Percentiles rank a stretch among this genome's conserved stretches.
These are phyloP conservation scores for Kalmanozyma brasiliensis DNA, from an alignment of 1,284 basidiomycete species.

Conservation along the genomic window DNA sequence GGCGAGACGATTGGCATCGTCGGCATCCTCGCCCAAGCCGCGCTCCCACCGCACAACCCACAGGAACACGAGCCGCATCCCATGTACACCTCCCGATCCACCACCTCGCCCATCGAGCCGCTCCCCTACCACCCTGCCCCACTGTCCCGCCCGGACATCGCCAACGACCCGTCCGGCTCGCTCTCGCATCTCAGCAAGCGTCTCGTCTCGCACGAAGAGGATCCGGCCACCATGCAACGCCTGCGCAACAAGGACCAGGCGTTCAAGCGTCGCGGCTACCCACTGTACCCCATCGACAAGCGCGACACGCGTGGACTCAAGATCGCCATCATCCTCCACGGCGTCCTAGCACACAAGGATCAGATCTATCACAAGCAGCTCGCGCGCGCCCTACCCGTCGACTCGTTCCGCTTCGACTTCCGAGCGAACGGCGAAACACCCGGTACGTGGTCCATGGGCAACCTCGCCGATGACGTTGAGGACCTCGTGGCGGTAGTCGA, in stretches of 20 bases:
- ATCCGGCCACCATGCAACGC: constrained; percentile 23
- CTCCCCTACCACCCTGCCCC: neutral
- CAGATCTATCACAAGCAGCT: constrained; percentile 83
- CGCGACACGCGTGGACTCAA: constrained; percentile 37
- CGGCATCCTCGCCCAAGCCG: constrained; percentile 45
- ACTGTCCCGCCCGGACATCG: constrained; percentile 13
- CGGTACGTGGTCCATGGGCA: constrained; percentile 40
- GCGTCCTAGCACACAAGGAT: constrained; percentile 70
- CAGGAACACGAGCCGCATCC: constrained; percentile 38
- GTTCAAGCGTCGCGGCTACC: constrained; percentile 30
- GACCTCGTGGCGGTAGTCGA: constrained; percentile 38
- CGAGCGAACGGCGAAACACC: constrained; percentile 67
- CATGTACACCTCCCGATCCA: constrained; percentile 26
- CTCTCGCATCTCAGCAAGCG: neutral
- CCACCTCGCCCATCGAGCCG: constrained; percentile 21
- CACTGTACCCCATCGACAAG: constrained; percentile 33
- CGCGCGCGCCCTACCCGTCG: constrained; percentile 75
- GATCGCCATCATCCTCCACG: constrained; percentile 56
- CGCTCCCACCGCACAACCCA: constrained; percentile 30
- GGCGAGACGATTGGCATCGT: constrained; percentile 44
- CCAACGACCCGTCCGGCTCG: constrained; percentile 20
- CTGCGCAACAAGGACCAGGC: constrained; percentile 23
- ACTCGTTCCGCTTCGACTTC: constrained; percentile 86
- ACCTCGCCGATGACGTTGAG: constrained; percentile 42
- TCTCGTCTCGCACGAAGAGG: constrained; percentile 16